Evolutionary conservation across 1,284 basidiomycete species (phyloP), one percentile per base, ranked within the genome.

Genomic region (Grifola frondosa): DNA sequence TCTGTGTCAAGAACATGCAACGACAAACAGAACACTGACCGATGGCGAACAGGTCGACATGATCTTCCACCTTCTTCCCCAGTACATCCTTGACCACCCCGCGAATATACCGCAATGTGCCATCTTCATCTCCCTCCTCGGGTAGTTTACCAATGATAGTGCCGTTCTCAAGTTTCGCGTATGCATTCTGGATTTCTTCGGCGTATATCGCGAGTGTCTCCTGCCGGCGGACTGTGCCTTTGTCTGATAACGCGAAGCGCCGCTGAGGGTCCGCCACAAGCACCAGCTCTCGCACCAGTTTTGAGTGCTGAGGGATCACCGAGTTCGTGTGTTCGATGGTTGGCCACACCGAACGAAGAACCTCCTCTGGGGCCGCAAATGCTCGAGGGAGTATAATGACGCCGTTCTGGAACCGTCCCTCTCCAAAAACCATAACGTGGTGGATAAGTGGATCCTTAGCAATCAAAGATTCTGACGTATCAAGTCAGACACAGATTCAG

Each of bases 291-390:
- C 44, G 43, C 21, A 59, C 33, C 8, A 59, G 40, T 10, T 54
- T 45, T 11, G 56, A 57, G 42, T 59, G 54, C 26, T 48, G 41
- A 4, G 54, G 56, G 7, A 54, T 42, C 31, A 52, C 21, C 11
- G 38, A 30, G 36, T 57, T 57, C 30, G 49, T 50, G n/a, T 49
- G 25, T 11, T 40, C 40, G 28, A 53, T 40, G 40, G 41, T 31
- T 12, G 42, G 49, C 50, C 48, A 47, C 23, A 49, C 17, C 4
- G 12, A 11, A 25, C 44, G 41, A 26, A 52, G 30, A 33, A 44
- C 49, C 1, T 19, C 22, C 12, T 34, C 17, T 15, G 34, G 10
- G 16, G 13, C 24, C 7, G 38, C 26, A 7, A 37, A 30, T 1
- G 32, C 4, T 9, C 44, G 35, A 3, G 54, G 52, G 9, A 35